Evolutionary conservation across 805 yeast genomes (phyloP), one percentile per base, ranked within the genome.

Genomic region (Nakazawaea wickerhamii): DNA sequence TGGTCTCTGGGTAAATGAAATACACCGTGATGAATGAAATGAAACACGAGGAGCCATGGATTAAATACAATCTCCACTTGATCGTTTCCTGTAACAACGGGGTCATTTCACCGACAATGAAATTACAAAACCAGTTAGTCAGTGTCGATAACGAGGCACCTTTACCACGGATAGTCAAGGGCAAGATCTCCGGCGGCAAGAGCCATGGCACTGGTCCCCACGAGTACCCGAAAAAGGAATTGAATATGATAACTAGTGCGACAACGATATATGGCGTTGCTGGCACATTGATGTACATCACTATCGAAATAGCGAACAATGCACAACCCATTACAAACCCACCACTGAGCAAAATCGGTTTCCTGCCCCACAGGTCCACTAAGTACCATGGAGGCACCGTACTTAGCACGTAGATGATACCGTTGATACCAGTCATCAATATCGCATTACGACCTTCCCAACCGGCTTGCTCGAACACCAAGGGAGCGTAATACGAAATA

Each of bases 141-240:
- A 95, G 95, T 1, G 96, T 86, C 1, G 95, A 80, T 38, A 85
- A 66, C 3, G 93, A 84, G 0, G 95, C 95, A 48, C 95, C 95
- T 55, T 86, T 84, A 3, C 95, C 85, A 43, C 96, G 74, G 14
- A 87, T 83, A 1, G 83, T 68, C 50, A 84, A 74, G 0, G 96
- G 93, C 43, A 87, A 75, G 40, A 88, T 83, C 61, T 86, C 95
- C 47, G 86, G 82, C 51, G 89, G 86, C 57, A 81, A 79, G 37
- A 81, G 61, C 96, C 96, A 87, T 10, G 95, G 93, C 43, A 85
- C 76, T 5, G 95, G 95, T 9, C 96, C 96, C 90, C 93, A 89
- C 32, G 90, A 79, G 55, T 79, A 80, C 6, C 95, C 96, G 62
- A 88, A 88, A 0, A 81, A 78, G 2, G 93, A 88, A 54, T 87